Evolutionary conservation across 108 stramenopile species (phyloP), one percentile per base, ranked within the genome.

Genomic region (Nitzschia sp.): DNA sequence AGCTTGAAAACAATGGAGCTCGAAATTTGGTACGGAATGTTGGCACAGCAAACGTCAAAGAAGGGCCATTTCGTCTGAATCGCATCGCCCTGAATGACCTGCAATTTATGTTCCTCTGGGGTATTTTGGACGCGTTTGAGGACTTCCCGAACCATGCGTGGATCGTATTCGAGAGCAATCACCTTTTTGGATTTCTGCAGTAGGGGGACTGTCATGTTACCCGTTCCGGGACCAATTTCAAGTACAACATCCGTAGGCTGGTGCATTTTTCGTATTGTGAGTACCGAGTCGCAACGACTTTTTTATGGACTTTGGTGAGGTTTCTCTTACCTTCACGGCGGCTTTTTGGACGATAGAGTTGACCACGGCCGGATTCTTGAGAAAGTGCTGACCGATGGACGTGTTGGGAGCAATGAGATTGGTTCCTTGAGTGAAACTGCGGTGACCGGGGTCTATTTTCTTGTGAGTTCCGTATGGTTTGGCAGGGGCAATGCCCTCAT

Each of bases 281-380:
- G 38, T 9, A 42, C 38, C 9, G 13, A 13, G 38, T 42, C n/a
- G n/a, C n/a, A n/a, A n/a, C n/a, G n/a, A n/a, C n/a, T n/a, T n/a
- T n/a, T n/a, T n/a, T n/a, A n/a, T n/a, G n/a, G n/a, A n/a, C n/a
- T n/a, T n/a, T n/a, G n/a, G n/a, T n/a, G n/a, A n/a, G n/a, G n/a
- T n/a, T n/a, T n/a, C n/a, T n/a, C 61, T 25, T 15, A 87, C 71
- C 63, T 89, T 88, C 31, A 99, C 66, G 3, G 70, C 90, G 13
- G 98, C 84, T 54, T 96, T 94, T 46, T 95, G 86, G n/a, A 98
- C 92, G 54, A 99, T 99, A 24, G 94, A 82, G 26, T 95, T 86
- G 18, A 99, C 97, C 6, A 99, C 94, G 29, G 97, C 96, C n/a
- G 99, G 99, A 79, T 99, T 99, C 76, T 99, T 98, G 60, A 98